phyloP scores from a whole-genome alignment of 495 filamentous ascomycete genomes.

The Xylaria nigripes region DNA sequence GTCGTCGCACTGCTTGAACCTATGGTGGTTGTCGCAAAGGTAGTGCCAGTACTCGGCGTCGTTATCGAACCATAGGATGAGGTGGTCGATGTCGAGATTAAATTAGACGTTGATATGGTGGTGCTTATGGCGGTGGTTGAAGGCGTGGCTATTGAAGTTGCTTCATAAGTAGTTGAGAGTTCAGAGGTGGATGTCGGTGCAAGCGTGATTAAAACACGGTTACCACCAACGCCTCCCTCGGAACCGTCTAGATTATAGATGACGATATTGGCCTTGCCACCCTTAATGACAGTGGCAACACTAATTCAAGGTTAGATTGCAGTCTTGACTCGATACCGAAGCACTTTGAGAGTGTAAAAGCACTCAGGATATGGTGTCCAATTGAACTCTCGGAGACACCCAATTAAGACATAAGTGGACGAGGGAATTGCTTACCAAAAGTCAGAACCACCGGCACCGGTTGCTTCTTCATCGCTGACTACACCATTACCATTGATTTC shows the following conservation, averaged over 20 bases:
- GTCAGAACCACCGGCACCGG: conserved; percentile 59
- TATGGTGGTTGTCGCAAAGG: conserved; percentile 5
- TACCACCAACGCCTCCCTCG: conserved; percentile 5
- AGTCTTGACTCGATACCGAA: no score
- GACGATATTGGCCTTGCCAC: conserved; percentile 58
- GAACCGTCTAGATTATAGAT: conserved; percentile 44
- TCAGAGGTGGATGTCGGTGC: no score
- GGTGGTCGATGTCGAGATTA: conserved; percentile 11
- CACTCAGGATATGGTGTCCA: no score
- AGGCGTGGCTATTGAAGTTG: conserved; percentile 7
- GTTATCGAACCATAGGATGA: conserved; percentile 11
- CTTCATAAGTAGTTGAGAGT: conserved; percentile 12
- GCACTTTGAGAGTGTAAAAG: no score
- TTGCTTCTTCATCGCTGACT: conserved; percentile 48
- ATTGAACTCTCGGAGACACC: no score
- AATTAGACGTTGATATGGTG: conserved; percentile 16
- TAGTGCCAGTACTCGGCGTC: conserved; percentile 14
- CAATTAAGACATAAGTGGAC: no score
- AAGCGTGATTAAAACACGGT: no score
- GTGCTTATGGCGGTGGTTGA: conserved; percentile 3
- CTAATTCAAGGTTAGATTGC: no score
- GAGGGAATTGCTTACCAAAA: conserved; percentile 42
- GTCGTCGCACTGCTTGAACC: conserved; percentile 8
- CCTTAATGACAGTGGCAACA: conserved; percentile 67
- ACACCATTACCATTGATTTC: conserved; percentile 54